Evolutionary conservation across 345 rosid genomes (phyloP).

Genomic region (Brassica napus): DNA sequence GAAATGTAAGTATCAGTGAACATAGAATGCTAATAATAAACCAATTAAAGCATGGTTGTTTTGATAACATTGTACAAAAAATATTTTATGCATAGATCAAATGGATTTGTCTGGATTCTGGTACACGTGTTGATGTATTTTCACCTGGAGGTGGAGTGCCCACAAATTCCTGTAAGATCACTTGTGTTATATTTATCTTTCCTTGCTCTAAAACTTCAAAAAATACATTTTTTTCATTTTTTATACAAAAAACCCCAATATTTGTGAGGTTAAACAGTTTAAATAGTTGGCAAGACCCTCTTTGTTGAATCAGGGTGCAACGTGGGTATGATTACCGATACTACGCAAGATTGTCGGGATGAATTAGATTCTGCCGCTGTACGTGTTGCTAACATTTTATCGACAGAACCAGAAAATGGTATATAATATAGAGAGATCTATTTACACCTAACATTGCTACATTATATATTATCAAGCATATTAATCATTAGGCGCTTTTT

Average conservation of each 20-base stretch:
- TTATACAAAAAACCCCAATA: no score
- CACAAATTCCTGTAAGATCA: background rate
- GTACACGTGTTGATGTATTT: no score
- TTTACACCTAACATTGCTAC: background rate
- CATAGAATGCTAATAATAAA: background rate
- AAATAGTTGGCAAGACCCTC: background rate
- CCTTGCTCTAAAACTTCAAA: background rate
- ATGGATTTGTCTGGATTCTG: background rate
- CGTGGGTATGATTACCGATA: background rate
- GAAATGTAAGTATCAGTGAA: background rate
- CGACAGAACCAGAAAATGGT: background rate
- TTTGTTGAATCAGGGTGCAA: background rate
- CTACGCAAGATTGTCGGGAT: background rate
- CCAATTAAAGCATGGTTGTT: background rate
- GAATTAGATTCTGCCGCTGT: background rate
- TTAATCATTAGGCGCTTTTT: background rate
- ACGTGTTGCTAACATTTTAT: background rate
- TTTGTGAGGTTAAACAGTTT: background rate
- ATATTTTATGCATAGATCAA: background rate
- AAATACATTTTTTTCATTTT: no score
- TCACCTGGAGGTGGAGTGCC: background rate
- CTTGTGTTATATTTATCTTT: background rate
- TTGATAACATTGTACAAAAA: no score
- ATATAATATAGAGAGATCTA: no score
- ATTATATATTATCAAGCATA: background rate